A percentile compares a stretch with the other conserved stretches of the same genome.
These are phyloP conservation scores for Candida germanica DNA, from an alignment of 805 yeast species.

Conservation along the genomic window DNA sequence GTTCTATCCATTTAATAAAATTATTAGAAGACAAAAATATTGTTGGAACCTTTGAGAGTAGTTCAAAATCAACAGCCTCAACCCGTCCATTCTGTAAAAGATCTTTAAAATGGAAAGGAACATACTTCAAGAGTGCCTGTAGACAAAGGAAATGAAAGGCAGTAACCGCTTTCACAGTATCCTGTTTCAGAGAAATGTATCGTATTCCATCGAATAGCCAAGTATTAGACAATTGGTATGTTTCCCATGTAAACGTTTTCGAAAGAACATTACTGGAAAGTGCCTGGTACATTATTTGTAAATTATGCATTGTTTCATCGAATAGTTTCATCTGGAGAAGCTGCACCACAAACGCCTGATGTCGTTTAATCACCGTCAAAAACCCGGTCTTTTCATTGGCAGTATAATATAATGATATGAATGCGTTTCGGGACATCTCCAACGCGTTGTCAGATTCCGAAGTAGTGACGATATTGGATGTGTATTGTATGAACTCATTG, in stretches of 20 bases:
- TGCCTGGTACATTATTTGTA: constrained; percentile 8
- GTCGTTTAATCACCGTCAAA: constrained; percentile 19
- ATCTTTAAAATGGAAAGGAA: constrained; percentile 11
- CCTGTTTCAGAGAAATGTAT: not conserved
- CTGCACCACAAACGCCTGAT: constrained; percentile 26
- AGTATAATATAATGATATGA: constrained; percentile 9
- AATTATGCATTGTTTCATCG: constrained; percentile 14
- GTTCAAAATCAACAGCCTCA: constrained; percentile 6
- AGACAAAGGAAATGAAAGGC: constrained; percentile 29
- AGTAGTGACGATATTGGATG: no score
- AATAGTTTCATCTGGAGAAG: constrained; percentile 7
- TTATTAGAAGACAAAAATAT: constrained; percentile 17
- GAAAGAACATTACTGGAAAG: no score
- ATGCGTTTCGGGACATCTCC: constrained; percentile 10
- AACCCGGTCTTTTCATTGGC: not conserved
- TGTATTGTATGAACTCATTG: constrained; percentile 1
- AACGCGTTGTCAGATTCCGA: no score
- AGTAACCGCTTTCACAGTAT: constrained; percentile 14
- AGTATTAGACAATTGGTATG: not conserved
- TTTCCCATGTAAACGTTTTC: not conserved
- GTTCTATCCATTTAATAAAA: constrained; percentile 22
- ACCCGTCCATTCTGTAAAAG: not conserved
- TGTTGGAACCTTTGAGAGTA: constrained; percentile 14
- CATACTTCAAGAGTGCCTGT: constrained; percentile 19
- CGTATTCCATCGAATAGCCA: not conserved